These are phyloP conservation scores for Mycena kentingensis DNA, from an alignment of 768 basidiomycete genomes.

Conservation along the genomic window DNA sequence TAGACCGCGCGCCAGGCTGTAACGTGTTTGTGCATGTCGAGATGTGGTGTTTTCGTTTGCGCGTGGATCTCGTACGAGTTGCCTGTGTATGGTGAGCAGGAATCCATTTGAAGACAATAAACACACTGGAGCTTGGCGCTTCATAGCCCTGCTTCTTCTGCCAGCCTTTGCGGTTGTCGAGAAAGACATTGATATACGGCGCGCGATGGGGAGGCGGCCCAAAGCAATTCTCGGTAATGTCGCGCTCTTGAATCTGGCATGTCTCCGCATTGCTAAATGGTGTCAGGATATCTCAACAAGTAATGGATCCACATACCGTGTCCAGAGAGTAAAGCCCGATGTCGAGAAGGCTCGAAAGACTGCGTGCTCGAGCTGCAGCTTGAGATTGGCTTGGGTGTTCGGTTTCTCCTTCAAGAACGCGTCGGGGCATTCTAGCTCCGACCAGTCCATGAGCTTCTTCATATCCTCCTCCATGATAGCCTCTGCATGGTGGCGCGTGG, in stretches of 20 bases:
- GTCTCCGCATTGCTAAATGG: constrained; percentile 34
- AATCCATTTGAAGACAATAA: neutral
- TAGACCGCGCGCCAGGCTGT: constrained; percentile 27
- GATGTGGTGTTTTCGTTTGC: constrained; percentile 31
- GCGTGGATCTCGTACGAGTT: constrained; percentile 39
- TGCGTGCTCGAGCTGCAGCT: constrained; percentile 26
- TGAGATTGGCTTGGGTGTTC: constrained; percentile 8
- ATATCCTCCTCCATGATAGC: constrained; percentile 37
- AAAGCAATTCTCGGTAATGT: constrained; percentile 23
- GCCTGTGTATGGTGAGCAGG: constrained; percentile 15
- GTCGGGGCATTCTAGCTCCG: constrained; percentile 21
- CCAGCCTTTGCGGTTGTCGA: constrained; percentile 34
- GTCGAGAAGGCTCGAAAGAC: constrained; percentile 32
- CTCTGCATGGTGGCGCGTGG: constrained; percentile 32
- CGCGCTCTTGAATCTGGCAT: constrained; percentile 23
- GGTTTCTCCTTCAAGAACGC: constrained; percentile 1
- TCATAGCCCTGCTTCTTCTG: constrained; percentile 29
- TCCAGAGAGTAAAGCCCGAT: constrained; percentile 33
- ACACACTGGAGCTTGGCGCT: constrained; percentile 21
- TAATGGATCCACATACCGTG: constrained; percentile 25
- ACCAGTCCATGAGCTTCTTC: constrained; percentile 29
- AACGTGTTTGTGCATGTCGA: constrained; percentile 33
- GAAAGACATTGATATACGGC: constrained; percentile 23
- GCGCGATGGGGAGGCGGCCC: constrained; percentile 24
- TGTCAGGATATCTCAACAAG: neutral